Evolutionary conservation across 2,329 filamentous ascomycete genomes (phyloP).

Genomic region (Penicillium sp.): DNA sequence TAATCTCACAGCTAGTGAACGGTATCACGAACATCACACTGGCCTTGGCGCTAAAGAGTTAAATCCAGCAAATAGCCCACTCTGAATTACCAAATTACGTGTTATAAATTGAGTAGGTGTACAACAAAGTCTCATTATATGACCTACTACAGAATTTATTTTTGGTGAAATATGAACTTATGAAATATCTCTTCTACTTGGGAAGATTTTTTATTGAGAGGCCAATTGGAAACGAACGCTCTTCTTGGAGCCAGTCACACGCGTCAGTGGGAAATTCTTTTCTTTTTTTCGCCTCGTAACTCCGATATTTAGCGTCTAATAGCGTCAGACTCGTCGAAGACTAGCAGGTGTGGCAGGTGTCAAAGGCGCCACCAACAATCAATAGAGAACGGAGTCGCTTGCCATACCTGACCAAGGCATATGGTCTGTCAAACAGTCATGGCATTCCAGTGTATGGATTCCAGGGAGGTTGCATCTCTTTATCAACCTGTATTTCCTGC

Average conservation of each 20-base stretch:
- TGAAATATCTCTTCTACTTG: no score
- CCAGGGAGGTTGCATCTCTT: neutral
- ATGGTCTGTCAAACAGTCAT: neutral
- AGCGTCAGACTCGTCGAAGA: neutral
- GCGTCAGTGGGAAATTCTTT: neutral
- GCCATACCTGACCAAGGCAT: neutral
- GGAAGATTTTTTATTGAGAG: no score
- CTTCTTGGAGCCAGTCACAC: neutral
- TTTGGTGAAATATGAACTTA: no score
- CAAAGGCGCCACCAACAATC: neutral
- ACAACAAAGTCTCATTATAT: no score
- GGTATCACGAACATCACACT: no score
- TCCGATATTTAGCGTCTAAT: neutral
- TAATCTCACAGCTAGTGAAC: no score
- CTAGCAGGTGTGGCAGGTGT: neutral
- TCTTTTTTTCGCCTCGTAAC: neutral
- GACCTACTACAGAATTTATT: no score
- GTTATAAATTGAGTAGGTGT: no score
- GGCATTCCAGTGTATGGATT: no score
- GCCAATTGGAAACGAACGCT: neutral
- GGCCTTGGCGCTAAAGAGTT: no score
- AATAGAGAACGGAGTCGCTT: neutral
- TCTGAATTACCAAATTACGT: no score
- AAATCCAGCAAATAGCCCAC: no score
- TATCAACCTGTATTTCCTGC: neutral